These are phyloP conservation scores for Verticillium klebahnii DNA, from an alignment of 2,329 filamentous ascomycete genomes.

Conservation along the genomic window DNA sequence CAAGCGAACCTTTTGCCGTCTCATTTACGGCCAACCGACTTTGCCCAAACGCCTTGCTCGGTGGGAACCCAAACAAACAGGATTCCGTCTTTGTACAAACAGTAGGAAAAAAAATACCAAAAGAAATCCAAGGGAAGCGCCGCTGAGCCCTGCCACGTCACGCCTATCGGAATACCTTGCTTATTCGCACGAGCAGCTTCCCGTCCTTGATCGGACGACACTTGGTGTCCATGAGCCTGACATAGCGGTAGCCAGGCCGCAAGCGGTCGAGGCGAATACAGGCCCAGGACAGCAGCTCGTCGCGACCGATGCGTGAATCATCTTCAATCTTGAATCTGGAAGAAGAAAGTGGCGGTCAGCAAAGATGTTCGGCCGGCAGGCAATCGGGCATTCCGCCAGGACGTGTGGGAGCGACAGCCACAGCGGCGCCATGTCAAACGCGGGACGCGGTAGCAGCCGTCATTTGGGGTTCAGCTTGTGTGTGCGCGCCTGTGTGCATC, in stretches of 20 bases:
- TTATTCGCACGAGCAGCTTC: conserved; percentile 47
- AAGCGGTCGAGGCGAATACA: conserved; percentile 57
- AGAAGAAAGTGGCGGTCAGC: not conserved
- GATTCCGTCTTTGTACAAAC: not conserved
- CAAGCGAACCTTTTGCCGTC: not conserved
- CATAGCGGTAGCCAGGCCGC: conserved; percentile 48
- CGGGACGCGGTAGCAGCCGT: not conserved
- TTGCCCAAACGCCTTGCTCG: not conserved
- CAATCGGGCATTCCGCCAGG: not conserved
- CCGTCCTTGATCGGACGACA: conserved; percentile 39
- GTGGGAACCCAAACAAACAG: not conserved
- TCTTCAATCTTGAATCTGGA: conserved; percentile 52
- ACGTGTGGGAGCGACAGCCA: not conserved
- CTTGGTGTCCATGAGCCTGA: conserved; percentile 42
- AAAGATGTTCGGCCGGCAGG: not conserved
- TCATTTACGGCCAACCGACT: not conserved
- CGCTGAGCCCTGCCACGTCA: not conserved
- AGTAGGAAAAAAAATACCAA: not conserved
- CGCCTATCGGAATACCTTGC: conserved; percentile 36
- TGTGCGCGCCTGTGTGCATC: not conserved
- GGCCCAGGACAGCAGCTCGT: conserved; percentile 46
- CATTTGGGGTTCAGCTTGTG: not conserved
- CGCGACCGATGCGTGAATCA: conserved; percentile 32
- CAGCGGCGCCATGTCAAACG: not conserved
- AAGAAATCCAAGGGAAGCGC: not conserved